Evolutionary conservation across 164 flowering plant genomes (phyloP), one percentile per base, ranked within the genome.

Genomic region (Kingdonia uniflora): DNA sequence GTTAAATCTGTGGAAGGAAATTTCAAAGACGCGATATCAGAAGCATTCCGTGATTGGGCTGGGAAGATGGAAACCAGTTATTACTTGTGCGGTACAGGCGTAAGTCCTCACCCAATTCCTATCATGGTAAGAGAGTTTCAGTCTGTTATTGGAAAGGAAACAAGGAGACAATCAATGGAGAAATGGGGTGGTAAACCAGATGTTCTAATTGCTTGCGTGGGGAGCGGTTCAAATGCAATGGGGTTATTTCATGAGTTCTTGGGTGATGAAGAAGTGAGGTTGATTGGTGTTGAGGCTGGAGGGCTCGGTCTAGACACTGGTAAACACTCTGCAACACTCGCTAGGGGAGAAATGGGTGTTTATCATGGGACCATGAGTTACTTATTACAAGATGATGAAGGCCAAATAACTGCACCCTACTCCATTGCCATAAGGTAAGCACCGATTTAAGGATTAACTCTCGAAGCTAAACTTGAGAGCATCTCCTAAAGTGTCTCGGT

Each of bases 341-440:
- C 45, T 10, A 15, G n/a, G n/a, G 45, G 45, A 5, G 45, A 10
- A 10, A 11, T 15, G 4, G 45, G 45, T 5, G 45, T 42, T 53
- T 22, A 38, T 4, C 56, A 53, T 53, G 56, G 56, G 19, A 33
- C 44, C 16, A 53, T 38, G 56, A 53, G 45, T 39, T 53, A 53
- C 16, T 21, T 53, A 20, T 22, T 53, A 33, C 56, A 53, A 11
- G 45, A 53, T 53, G 45, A 53, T 20, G 56, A 53, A 1, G 56
- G 56, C 1, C 56, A 53, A 15, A 40, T 53, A 13, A 53, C 20
- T 38, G 56, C 38, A 13, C 45, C 56, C n/a, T 45, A 53, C n/a
- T 53, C 56, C 14, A 53, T 53, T 4, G 35, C 41, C 35, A 42
- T 42, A n/a, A 42, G 55, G 55, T 51, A 51, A 51, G 55, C n/a